Percentiles rank a stretch among this genome's conserved stretches.
These are phyloP conservation scores for Vitis labrusca DNA, from an alignment of 164 flowering plant species.

Conservation along the genomic window DNA sequence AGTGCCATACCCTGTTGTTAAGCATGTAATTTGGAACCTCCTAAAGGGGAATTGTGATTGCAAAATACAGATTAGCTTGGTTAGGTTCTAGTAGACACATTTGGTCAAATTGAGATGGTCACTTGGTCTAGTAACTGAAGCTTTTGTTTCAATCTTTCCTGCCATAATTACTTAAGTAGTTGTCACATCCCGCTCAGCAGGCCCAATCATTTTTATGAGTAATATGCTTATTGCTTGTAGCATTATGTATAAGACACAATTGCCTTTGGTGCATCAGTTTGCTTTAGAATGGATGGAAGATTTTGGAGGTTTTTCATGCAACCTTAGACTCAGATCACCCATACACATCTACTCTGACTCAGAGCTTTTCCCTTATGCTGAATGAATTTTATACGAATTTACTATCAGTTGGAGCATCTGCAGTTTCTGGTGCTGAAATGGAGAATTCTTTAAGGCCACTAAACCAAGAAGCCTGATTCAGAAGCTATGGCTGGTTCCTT, in stretches of 20 bases:
- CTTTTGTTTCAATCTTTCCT: conserved; percentile 96
- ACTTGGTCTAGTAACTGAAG: conserved; percentile 98
- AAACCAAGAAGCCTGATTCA: conserved; percentile 18
- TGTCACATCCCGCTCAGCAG: conserved; percentile 85
- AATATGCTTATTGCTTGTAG: conserved; percentile 98
- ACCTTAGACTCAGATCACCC: conserved; percentile 71
- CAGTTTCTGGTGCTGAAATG: conserved; percentile 88
- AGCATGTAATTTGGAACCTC: no score
- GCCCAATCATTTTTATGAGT: conserved; percentile 91
- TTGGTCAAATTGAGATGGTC: conserved; percentile 97
- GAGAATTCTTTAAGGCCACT: conserved; percentile 75
- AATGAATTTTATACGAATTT: conserved; percentile 90
- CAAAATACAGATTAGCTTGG: conserved; percentile 74
- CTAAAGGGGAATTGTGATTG: no score
- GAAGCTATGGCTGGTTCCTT: conserved; percentile 11
- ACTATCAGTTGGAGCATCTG: conserved; percentile 87
- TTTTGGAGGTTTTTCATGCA: conserved; percentile 88
- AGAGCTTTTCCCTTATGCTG: conserved; percentile 79
- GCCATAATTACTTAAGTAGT: conserved; percentile 84
- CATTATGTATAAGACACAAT: conserved; percentile 82
- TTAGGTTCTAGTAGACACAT: conserved; percentile 93
- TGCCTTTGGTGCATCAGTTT: conserved; percentile 83
- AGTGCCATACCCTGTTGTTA: no score
- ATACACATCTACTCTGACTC: conserved; percentile 65
- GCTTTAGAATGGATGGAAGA: conserved; percentile 99